Evolutionary conservation across 2,329 filamentous ascomycete species (phyloP), one percentile per base, ranked within the genome.

Genomic region (Lanzia echinophila): DNA sequence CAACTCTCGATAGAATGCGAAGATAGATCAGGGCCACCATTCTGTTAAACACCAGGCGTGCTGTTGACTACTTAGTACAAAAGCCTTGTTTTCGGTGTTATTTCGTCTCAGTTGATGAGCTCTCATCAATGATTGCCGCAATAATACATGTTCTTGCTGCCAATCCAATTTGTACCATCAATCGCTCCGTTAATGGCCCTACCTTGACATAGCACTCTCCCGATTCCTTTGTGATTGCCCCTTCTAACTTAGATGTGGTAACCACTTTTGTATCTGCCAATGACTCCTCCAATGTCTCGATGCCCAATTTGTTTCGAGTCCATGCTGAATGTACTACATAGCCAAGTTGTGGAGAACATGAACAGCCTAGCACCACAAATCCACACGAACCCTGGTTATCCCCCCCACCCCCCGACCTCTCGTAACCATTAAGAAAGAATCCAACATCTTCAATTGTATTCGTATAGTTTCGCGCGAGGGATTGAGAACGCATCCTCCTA

Each of bases 41-140:
- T 11, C 34, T 36, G 12, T 13, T n/a, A 13, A 48, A 34, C 13
- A 24, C 22, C 15, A 24, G 13, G 6, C 34, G 24, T 48, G 20
- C 24, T 15, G 10, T 38, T 39, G 20, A 2, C 33, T 32, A 17
- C 36, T 15, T 13, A 39, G 15, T 28, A 31, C 13, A 28, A 39
- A 34, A 48, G 46, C 46, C 46, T 48, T 48, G 34, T 20, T 48
- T 48, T 48, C 20, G 13, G 20, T 38, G 15, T 17, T 38, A 22
- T 17, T 38, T 10, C 12, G 24, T 38, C 32, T 13, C 13, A 38
- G 7, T 12, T 38, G 33, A 17, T 39, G 2, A 8, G 11, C 31
- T 19, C 7, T 48, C n/a, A 2, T 47, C n/a, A 12, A 17, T 38
- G 12, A 10, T 36, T 13, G 20, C 33, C 15, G 3, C 45, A 47